Conservation (phyloP, 2,329 filamentous ascomycete species). For the Arachnomyces sp. region DNA sequence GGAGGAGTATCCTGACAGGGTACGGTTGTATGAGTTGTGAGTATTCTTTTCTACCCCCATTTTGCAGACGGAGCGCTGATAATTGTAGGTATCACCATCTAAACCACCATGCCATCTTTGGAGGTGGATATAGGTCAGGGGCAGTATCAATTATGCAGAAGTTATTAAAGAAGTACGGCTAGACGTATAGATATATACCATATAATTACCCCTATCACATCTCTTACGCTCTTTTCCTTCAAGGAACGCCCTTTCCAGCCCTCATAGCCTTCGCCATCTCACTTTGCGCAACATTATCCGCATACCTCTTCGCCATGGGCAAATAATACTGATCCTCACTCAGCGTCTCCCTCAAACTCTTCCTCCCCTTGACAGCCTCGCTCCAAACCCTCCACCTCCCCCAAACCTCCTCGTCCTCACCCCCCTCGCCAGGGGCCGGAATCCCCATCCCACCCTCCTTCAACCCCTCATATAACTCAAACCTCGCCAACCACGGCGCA, state of each 20-base stretch:
- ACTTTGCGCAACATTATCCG: conserved; percentile 56
- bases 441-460: conserved; percentile 51
- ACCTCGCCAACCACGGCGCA: conserved; percentile 62
- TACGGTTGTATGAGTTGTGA: conserved; percentile 73
- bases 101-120: conserved; percentile 82
- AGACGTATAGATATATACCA: neutral
- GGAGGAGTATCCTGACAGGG: conserved; percentile 75
- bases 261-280: conserved; percentile 56
- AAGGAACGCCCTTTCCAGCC: conserved; percentile 55
- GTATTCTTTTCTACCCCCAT: conserved; percentile 26
- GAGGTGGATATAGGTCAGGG: conserved; percentile 65
- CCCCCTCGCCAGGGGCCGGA: conserved; percentile 39
- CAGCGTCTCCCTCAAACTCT: conserved; percentile 59
- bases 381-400: conserved; percentile 57
- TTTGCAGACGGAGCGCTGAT: neutral
- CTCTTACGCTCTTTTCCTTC: conserved; percentile 15
- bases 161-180: conserved; percentile 63
- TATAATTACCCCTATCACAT: neutral
- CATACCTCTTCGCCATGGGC: conserved; percentile 59
- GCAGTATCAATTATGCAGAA: conserved; percentile 72
- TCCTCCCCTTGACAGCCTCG: conserved; percentile 48
- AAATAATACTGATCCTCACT: conserved; percentile 61
- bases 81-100: conserved; percentile 68
- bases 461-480: conserved; percentile 69
- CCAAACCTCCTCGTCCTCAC: conserved; percentile 53